Evolutionary conservation across 169 alveolate species (phyloP).

Genomic region (Eimeria tenella): DNA sequence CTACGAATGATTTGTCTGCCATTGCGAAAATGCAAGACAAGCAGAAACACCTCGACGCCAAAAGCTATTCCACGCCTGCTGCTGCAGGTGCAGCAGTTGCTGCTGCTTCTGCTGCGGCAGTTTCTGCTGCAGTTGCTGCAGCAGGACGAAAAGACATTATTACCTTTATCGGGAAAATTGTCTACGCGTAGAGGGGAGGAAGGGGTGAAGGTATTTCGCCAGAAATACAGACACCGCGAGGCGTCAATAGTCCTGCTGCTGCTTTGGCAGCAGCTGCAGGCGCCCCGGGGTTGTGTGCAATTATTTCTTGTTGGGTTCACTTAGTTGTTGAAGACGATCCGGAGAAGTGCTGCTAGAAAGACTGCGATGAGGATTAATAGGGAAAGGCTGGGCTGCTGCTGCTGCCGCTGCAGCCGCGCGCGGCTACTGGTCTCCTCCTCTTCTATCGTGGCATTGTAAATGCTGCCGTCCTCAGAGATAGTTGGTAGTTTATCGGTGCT

Average conservation of each 20-base stretch:
- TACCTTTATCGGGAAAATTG: not conserved
- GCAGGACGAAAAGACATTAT: conserved; percentile 2
- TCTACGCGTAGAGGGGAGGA: not conserved
- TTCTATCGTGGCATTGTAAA: not conserved
- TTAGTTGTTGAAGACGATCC: not conserved
- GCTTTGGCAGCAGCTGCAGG: conserved; percentile 27
- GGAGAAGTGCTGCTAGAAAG: conserved; percentile 14
- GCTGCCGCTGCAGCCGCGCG: not conserved
- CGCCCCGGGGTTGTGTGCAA: conserved; percentile 1
- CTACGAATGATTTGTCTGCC: not conserved
- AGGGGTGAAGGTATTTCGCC: not conserved
- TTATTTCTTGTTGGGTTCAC: not conserved
- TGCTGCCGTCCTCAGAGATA: conserved; percentile 20
- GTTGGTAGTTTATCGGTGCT: conserved; percentile 6
- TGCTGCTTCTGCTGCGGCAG: conserved; percentile 24
- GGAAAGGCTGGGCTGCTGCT: conserved; percentile 40
- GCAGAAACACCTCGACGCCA: conserved; percentile 21
- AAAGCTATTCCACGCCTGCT: conserved; percentile 21
- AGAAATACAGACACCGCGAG: not conserved
- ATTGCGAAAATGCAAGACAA: not conserved
- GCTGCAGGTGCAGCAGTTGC: conserved; percentile 14
- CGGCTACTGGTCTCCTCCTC: not conserved
- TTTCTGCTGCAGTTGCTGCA: not conserved
- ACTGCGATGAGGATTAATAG: conserved; percentile 13
- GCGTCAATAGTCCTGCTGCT: conserved; percentile 16